Evolutionary conservation across 148 eudicot genomes (phyloP).

Genomic region (Talinum fruticosum): DNA sequence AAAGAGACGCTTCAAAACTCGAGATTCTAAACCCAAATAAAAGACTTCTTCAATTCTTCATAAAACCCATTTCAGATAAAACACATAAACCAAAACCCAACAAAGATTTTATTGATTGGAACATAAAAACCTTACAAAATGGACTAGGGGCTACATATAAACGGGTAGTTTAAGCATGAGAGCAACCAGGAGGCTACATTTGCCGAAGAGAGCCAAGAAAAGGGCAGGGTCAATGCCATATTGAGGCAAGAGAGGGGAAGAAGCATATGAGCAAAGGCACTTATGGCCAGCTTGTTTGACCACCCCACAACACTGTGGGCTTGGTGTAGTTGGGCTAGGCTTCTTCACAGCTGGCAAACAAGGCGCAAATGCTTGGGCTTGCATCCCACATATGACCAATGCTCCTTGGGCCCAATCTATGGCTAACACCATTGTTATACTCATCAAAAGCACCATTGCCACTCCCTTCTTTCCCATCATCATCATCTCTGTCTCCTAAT

Average conservation of each 20-base stretch:
- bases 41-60: no score
- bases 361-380: not conserved
- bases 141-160: not conserved
- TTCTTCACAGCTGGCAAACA: constrained; percentile 13
- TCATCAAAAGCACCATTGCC: not conserved
- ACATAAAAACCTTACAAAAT: not conserved
- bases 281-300: not conserved
- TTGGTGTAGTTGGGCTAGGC: constrained; percentile 20
- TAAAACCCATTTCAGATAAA: not conserved
- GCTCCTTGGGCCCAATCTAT: not conserved
- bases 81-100: not conserved
- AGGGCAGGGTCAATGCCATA: constrained; percentile 18
- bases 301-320: constrained; percentile 8
- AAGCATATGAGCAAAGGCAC: constrained; percentile 16
- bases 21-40: not conserved
- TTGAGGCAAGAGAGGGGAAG: constrained; percentile 11
- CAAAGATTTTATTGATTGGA: not conserved
- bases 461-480: constrained; percentile 9
- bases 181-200: constrained; percentile 23
- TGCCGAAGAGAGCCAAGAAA: constrained; percentile 11
- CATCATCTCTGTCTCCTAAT: not conserved
- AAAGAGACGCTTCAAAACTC: no score
- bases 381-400: not conserved
- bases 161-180: not conserved
- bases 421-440: not conserved